Base-by-base conservation (phyloP, 208 protist species). In the Trypanosoma conorhini region DNA sequence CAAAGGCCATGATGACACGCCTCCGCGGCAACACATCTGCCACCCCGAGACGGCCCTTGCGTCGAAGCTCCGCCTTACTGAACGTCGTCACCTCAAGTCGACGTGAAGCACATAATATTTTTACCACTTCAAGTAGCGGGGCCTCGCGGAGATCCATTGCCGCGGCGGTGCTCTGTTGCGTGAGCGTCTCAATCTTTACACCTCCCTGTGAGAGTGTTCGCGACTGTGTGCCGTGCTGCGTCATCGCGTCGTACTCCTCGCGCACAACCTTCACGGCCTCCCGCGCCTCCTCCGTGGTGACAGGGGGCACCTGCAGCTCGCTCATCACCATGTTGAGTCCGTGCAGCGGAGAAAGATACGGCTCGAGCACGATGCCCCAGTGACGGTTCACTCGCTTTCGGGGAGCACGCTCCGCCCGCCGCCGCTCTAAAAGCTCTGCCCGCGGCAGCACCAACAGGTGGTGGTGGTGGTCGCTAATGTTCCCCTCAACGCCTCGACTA, bases 321-420 rank as follows among this genome's bases (percentile, higher is more conserved):
- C 54, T 33, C 73, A 93, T 83, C 52, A 88, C 62, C 46, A 85
- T 76, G 55, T 93, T 90, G 21, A 93, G 38, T 9, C 77, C 80
- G 24, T 48, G 67, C 22, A 93, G 77, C 42, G 84, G 82, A 1
- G 83, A 83, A 40, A 88, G 74, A 70, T 83, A 38, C 3, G 77
- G 87, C 56, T 93, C 87, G 8, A 79, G 58, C 5, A 89, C 81
- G 50, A 86, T 72, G 30, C 77, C 72, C 42, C 51, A 79, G 58
- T 79, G 62, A 5, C 78, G 40, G 38, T 24, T 8, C n/a, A 50
- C 48, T n/a, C 55, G 30, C 31, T 33, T 52, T 9, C 17, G 44
- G 8, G 12, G 13, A 40, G 35, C 12, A 5, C 63, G 71, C 21
- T 19, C n/a, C 15, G 17, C 28, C 10, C 15, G 15, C 40, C 57